Conservation (phyloP, 805 yeast species). For the Candida ulmi region DNA sequence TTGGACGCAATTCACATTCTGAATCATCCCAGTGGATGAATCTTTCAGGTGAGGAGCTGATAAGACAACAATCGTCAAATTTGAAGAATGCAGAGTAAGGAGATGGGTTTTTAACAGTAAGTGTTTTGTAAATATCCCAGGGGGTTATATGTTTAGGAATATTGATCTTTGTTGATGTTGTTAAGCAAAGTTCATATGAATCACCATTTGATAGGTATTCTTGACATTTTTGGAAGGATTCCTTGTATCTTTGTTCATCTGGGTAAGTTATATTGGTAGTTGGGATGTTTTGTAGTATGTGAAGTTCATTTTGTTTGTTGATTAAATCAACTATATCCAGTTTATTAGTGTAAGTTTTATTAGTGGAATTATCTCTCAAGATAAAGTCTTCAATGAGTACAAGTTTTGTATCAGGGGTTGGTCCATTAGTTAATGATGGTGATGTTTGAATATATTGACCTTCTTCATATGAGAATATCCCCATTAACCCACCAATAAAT, state of each 20-base stretch:
- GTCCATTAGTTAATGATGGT: constrained; percentile 31
- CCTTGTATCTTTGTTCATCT: constrained; percentile 43
- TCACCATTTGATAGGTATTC: constrained; percentile 70
- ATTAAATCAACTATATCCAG: too few relatives aligned
- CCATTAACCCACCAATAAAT: constrained; percentile 88
- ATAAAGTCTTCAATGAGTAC: constrained; percentile 65
- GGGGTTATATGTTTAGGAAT: constrained; percentile 47
- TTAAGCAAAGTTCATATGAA: constrained; percentile 89
- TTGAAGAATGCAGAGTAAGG: constrained; percentile 84
- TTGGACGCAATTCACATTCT: constrained; percentile 81
- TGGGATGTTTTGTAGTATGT: constrained; percentile 2
- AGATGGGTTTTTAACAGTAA: constrained; percentile 76
- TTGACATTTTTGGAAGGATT: constrained; percentile 60
- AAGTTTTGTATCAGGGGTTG: constrained; percentile 69
- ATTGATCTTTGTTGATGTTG: constrained; percentile 61
- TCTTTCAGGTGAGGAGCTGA: constrained; percentile 93
- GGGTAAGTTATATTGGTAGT: constrained; percentile 41
- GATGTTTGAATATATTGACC: constrained; percentile 45
- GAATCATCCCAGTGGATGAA: constrained; percentile 68
- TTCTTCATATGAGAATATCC: constrained; percentile 84
- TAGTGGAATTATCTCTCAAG: constrained; percentile 42
- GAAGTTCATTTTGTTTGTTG: too few relatives aligned
- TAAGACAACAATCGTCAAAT: constrained; percentile 51
- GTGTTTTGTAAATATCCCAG: constrained; percentile 76
- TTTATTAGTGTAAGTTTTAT: constrained; percentile 35